Evolutionary conservation across 352 stramenopile species (phyloP), one percentile per base, ranked within the genome.

Genomic region (Globisporangium paddicum): DNA sequence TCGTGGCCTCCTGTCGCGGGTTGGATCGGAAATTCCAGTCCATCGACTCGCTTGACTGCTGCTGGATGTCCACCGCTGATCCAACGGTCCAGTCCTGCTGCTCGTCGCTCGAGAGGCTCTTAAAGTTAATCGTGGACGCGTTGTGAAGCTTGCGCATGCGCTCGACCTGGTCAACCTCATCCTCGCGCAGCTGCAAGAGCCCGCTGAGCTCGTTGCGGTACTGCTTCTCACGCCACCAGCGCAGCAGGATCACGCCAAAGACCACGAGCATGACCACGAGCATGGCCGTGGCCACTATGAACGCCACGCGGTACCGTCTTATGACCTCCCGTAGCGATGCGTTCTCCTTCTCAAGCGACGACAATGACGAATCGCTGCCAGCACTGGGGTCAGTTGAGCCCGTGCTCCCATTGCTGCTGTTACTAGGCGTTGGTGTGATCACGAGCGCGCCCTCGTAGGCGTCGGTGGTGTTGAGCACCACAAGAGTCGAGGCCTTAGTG

Each of bases 381-480:
- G 28, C 21, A 26, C n/a, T 42, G n/a, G 46, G 45, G 16, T n/a
- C n/a, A n/a, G n/a, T n/a, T n/a, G 52, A 46, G 37, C 50, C 68
- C 19, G 35, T 62, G 41, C 26, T 70, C 21, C 40, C 34, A 40
- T 47, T 57, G 30, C 50, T 63, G 16, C 30, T 58, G 14, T 34
- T 64, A 21, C 25, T 65, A 13, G 41, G 52, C 14, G 35, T 38
- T 40, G 18, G 19, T 5, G 35, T 45, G 8, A 32, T 25, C 48
- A 50, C 34, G 6, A 76, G 58, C 19, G 70, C 64, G 4, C 77
- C 76, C 34, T 88, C 64, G 35, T 82, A 88, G 9, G 77, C 58
- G 46, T 88, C 70, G 9, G 58, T 52, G 3, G 78, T 67, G n/a
- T 68, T 72, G 38, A 90, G 66, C n/a, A 88, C 53, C 37, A 73